Percentiles rank a stretch among this genome's conserved stretches.
Evolutionary conservation across 2,329 filamentous ascomycete species (phyloP).

Genomic region (Phaeosphaeriaceae sp.): DNA sequence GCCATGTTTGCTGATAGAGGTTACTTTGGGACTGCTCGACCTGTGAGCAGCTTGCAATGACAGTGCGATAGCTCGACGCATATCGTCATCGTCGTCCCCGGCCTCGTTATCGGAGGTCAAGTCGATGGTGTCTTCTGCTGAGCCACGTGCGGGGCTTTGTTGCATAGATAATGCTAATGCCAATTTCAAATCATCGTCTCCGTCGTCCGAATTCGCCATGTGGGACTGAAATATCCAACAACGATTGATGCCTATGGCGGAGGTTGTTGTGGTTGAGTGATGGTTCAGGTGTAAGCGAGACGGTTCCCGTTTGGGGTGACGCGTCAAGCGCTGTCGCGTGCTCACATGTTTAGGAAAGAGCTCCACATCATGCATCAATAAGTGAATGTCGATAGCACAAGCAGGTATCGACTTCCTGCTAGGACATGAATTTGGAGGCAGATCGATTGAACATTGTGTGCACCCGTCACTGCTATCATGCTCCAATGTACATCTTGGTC

Average conservation of each 20-base stretch:
- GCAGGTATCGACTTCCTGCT: too few species aligned
- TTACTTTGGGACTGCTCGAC: neutral
- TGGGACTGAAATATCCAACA: neutral
- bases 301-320: neutral
- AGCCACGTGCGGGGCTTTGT: constrained; percentile 16
- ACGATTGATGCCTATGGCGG: constrained; percentile 10
- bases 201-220: constrained; percentile 38
- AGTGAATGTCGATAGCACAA: too few species aligned
- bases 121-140: constrained; percentile 16
- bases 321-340: neutral
- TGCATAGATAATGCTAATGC: constrained; percentile 42
- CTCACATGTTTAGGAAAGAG: neutral
- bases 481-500: neutral
- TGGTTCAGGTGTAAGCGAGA: neutral
- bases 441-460: too few species aligned
- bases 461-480: neutral
- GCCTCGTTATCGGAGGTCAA: constrained; percentile 27
- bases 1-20: neutral
- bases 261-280: constrained; percentile 1
- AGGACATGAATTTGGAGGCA: too few species aligned
- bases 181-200: constrained; percentile 36
- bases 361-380: too few species aligned
- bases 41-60: constrained; percentile 26
- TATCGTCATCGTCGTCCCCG: constrained; percentile 30
- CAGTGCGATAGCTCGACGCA: constrained; percentile 38